Conservation (phyloP, 208 protist genomes). For the Acanthamoeba triangularis region DNA sequence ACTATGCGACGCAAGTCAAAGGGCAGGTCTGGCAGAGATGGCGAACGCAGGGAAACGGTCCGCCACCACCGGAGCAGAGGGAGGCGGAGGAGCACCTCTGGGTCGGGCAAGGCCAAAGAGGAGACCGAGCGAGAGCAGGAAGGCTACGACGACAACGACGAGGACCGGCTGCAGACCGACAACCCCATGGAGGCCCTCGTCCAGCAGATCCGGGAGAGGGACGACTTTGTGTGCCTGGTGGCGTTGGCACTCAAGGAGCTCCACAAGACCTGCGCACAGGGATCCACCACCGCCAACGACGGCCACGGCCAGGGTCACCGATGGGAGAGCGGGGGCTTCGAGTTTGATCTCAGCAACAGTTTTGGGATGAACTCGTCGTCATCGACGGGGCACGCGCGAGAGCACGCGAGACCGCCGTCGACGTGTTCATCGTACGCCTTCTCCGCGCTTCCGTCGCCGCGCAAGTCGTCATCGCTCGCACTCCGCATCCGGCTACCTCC, state of each 20-base stretch:
- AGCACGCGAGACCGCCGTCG: neutral
- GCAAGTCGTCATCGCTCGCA: neutral
- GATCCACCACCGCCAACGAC: neutral
- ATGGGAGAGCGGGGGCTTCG: neutral
- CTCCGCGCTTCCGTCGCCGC: neutral
- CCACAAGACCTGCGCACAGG: constrained; percentile 23
- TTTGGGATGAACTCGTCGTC: too few species aligned
- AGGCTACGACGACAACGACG: neutral
- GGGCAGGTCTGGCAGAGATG: too few species aligned
- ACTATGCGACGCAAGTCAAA: too few species aligned
- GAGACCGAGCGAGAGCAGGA: neutral
- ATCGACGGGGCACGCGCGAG: neutral
- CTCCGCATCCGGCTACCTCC: neutral
- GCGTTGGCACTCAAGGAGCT: constrained; percentile 18
- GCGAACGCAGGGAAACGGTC: too few species aligned
- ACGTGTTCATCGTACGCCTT: neutral
- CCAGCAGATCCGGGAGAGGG: constrained; percentile 18
- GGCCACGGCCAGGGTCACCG: neutral
- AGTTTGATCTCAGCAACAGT: neutral
- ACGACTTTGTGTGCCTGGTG: neutral
- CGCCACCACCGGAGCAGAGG: neutral
- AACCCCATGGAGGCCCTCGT: neutral
- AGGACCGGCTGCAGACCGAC: neutral
- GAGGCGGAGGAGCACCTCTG: neutral
- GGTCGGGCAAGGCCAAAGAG: neutral